These are phyloP conservation scores for Aphanomyces cochlioides DNA, from an alignment of 352 stramenopile species.

Conservation along the genomic window DNA sequence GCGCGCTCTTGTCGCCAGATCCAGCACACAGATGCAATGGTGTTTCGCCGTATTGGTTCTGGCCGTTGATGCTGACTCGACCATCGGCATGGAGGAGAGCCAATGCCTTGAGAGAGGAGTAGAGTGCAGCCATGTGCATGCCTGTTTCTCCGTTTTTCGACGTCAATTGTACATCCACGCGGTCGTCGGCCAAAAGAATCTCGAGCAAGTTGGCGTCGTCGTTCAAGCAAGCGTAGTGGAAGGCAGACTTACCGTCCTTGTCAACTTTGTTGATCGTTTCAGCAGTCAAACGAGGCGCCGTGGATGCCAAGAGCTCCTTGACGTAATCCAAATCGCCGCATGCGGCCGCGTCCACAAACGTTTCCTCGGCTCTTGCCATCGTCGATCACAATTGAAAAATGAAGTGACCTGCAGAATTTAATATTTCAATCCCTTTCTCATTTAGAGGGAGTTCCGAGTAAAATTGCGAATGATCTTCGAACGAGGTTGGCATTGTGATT, in stretches of 20 bases:
- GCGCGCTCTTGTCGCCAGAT: slow-evolving; percentile 36
- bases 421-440: too few relatives aligned
- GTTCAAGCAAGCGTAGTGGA: slow-evolving; percentile 39
- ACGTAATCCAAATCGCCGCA: slow-evolving; percentile 35
- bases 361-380: neutral
- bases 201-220: slow-evolving; percentile 35
- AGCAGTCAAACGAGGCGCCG: slow-evolving; percentile 8
- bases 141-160: slow-evolving; percentile 32
- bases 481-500: too few relatives aligned
- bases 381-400: neutral
- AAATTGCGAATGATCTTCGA: too few relatives aligned
- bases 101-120: slow-evolving; percentile 34
- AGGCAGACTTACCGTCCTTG: slow-evolving; percentile 36
- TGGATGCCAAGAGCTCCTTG: slow-evolving; percentile 28
- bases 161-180: slow-evolving; percentile 35
- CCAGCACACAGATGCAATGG: slow-evolving; percentile 40
- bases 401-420: too few relatives aligned
- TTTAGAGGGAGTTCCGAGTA: too few relatives aligned
- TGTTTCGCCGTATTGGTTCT: slow-evolving; percentile 40
- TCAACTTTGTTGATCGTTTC: slow-evolving; percentile 34
- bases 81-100: slow-evolving; percentile 36
- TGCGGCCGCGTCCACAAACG: slow-evolving; percentile 35
- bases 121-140: slow-evolving; percentile 38
- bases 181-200: slow-evolving; percentile 31
- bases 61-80: slow-evolving; percentile 31